phyloP scores from a whole-genome alignment of 73 alveolate species.

The Halteria grandinella region DNA sequence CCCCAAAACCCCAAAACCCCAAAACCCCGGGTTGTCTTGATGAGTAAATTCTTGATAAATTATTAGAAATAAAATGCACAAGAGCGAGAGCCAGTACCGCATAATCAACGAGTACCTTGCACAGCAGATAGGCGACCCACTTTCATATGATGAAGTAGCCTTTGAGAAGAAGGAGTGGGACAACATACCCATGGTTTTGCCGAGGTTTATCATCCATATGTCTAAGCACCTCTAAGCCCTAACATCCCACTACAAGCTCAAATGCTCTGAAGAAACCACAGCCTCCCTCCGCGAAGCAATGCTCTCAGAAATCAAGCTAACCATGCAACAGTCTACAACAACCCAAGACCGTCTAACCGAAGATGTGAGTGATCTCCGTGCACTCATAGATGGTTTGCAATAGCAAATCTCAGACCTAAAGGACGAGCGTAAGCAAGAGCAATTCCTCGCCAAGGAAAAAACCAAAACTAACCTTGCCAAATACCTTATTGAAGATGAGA shows the following conservation, averaged over 20 bases:
- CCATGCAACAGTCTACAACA: no score
- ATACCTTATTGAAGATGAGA: not conserved
- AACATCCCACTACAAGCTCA: slow-evolving; percentile 21
- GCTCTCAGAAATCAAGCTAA: no score
- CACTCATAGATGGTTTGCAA: not conserved
- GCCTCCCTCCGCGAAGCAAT: not conserved
- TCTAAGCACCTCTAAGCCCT: slow-evolving; percentile 19
- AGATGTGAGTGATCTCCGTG: not conserved
- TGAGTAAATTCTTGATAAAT: no score
- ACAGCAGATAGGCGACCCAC: slow-evolving; percentile 27
- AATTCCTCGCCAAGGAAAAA: not conserved
- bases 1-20: slow-evolving; percentile 9
- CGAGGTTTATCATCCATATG: slow-evolving; percentile 35
- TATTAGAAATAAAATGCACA: slow-evolving; percentile 28
- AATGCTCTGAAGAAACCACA: slow-evolving; percentile 39
- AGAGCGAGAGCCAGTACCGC: slow-evolving; percentile 35
- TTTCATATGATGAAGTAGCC: slow-evolving; percentile 22
- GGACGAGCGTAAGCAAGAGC: no score
- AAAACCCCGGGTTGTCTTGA: not conserved
- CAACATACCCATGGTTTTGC: slow-evolving; percentile 41
- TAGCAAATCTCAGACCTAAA: no score
- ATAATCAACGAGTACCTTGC: slow-evolving; percentile 9
- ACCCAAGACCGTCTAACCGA: slow-evolving; percentile 2
- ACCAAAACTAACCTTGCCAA: slow-evolving; percentile 6
- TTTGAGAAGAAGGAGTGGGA: slow-evolving; percentile 47